Evolutionary conservation across 371 early-diverging fungal species (phyloP).

Genomic region (Actinomortierella ambigua): DNA sequence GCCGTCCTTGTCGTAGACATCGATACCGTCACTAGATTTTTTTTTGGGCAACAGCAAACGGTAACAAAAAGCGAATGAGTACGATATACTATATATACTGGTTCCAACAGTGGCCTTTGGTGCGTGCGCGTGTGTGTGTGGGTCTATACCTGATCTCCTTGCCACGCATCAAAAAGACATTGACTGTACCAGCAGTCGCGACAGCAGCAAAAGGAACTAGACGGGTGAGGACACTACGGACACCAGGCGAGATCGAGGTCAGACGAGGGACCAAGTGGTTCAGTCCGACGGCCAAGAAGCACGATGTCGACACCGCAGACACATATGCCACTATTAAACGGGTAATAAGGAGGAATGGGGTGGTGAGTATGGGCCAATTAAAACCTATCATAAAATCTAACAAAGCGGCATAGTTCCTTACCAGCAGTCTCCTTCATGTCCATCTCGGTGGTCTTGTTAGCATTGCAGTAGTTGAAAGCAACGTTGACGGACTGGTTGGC

Average conservation of each 20-base stretch:
- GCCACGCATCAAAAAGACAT: constrained; percentile 86
- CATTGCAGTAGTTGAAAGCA: constrained; percentile 85
- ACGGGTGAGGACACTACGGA: constrained; percentile 57
- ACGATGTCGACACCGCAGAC: constrained; percentile 77
- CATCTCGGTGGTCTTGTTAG: constrained; percentile 85
- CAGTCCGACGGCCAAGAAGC: constrained; percentile 76
- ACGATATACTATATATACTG: no score
- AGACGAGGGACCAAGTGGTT: constrained; percentile 61
- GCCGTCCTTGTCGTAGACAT: constrained; percentile 68
- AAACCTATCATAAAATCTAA: no score
- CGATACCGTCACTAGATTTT: constrained; percentile 69
- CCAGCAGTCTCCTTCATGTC: constrained; percentile 71
- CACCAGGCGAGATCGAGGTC: constrained; percentile 49
- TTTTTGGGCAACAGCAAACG: constrained; percentile 1
- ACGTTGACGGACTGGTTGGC: constrained; percentile 84
- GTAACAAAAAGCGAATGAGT: background rate
- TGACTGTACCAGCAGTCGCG: constrained; percentile 81
- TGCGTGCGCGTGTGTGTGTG: no score
- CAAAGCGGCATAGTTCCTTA: constrained; percentile 21
- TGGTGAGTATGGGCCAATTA: background rate
- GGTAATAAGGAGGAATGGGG: background rate
- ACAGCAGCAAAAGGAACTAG: constrained; percentile 83
- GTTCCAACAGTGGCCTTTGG: no score
- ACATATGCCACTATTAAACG: constrained; percentile 65
- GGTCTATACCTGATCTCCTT: constrained; percentile 69